Evolutionary conservation across 2,329 filamentous ascomycete species (phyloP).

Genomic region (Colletotrichum australisinense): DNA sequence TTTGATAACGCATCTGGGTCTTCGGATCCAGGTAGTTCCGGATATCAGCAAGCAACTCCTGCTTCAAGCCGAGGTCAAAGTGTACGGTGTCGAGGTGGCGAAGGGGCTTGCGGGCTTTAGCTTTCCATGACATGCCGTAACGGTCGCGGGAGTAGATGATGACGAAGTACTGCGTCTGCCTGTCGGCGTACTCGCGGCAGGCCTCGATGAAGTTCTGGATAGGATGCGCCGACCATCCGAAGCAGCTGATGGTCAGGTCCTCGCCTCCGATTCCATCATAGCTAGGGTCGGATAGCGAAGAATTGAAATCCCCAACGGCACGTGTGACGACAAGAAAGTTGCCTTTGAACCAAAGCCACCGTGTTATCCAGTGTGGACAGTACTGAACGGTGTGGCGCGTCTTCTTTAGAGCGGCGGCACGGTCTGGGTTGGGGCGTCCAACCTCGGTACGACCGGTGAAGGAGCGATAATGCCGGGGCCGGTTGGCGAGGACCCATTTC

Average conservation of each 20-base stretch:
- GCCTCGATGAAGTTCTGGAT: slow-evolving; percentile 57
- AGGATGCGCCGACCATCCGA: slow-evolving; percentile 62
- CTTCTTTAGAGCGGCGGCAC: slow-evolving; percentile 54
- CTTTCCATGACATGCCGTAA: slow-evolving; percentile 60
- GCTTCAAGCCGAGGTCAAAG: slow-evolving; percentile 59
- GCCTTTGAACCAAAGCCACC: slow-evolving; percentile 62
- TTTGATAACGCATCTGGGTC: slow-evolving; percentile 69
- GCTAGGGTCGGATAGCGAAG: slow-evolving; percentile 51
- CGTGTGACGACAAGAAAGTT: slow-evolving; percentile 58
- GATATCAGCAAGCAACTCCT: slow-evolving; percentile 60
- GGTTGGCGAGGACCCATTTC: slow-evolving; percentile 56
- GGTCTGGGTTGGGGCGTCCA: slow-evolving; percentile 45
- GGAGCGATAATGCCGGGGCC: slow-evolving; percentile 51
- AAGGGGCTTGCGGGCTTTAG: slow-evolving; percentile 60
- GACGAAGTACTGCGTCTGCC: slow-evolving; percentile 60
- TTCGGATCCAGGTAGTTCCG: slow-evolving; percentile 62
- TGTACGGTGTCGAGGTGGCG: slow-evolving; percentile 63
- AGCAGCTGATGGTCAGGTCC: slow-evolving; percentile 59
- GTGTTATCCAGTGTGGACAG: slow-evolving; percentile 55
- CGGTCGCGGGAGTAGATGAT: slow-evolving; percentile 59
- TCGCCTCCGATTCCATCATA: slow-evolving; percentile 59
- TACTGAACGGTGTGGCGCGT: slow-evolving; percentile 55
- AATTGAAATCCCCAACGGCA: slow-evolving; percentile 50
- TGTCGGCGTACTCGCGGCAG: slow-evolving; percentile 60
- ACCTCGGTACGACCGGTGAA: slow-evolving; percentile 58